Evolutionary conservation across 352 stramenopile species (phyloP), one percentile per base, ranked within the genome.

Genomic region (Phytophthora aleatoria): DNA sequence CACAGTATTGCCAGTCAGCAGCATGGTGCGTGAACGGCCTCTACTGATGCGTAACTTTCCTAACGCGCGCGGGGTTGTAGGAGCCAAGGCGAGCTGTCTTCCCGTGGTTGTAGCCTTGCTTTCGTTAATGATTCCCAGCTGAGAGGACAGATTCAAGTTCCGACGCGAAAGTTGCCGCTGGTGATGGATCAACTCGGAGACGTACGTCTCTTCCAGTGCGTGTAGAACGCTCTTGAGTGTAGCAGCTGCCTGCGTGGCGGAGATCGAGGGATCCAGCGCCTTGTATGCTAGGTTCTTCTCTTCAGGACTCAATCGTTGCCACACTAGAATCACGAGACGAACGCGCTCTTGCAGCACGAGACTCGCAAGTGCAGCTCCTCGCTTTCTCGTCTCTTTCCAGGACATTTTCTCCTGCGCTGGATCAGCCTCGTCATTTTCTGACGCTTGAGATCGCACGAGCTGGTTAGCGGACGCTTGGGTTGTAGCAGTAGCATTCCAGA

Each of bases 301-400:
- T 48, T 91, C 83, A 0, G 27, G 30, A 42, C 83, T 91, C 27
- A 91, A 50, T 13, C 63, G 73, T 39, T 85, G 73, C 72, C 72
- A 87, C 6, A 85, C 68, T 3, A 71, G 61, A 48, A 83, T 55
- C 42, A 91, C 56, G 2, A 91, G 67, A 0, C 71, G 76, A 11
- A 89, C 80, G n/a, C 83, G 80, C 50, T 90, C 82, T 42, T 89
- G 79, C 0, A 91, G 67, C 15, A 90, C 77, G 3, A 78, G 70
- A 11, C 69, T 79, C 2, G 77, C 77, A 10, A 89, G 61, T 1
- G 59, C 71, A 5, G 76, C 67, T 9, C 73, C 81, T 30, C 73
- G 69, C 16, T 78, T 78, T 27, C 74, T 65, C 13, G 73, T 69
- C 41, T 76, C 61, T 11, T 72, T 49, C 52, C 74, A 63, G 1